These are phyloP conservation scores for Beauveria pseudobassiana DNA, from an alignment of 2,329 filamentous ascomycete species.

Conservation along the genomic window DNA sequence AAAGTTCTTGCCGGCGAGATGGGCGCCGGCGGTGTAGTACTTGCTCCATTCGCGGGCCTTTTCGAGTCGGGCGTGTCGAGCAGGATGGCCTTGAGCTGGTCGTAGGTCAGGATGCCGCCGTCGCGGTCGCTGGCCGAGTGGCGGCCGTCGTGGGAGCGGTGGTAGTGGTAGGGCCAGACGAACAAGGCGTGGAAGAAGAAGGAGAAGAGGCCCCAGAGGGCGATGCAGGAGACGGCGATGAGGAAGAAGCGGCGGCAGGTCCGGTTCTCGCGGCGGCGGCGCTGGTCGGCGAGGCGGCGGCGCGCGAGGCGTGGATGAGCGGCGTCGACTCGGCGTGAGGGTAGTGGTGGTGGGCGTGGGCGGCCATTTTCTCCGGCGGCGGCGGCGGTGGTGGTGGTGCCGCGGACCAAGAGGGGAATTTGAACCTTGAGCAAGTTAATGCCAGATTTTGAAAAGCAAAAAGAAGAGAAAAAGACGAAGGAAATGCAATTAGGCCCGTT, in stretches of 20 bases:
- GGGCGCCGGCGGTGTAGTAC: constrained; percentile 71
- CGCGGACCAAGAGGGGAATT: background rate
- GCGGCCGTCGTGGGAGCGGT: constrained; percentile 24
- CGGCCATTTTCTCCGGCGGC: constrained; percentile 21
- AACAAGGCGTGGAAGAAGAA: constrained; percentile 43
- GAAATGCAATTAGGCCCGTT: background rate
- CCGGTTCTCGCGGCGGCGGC: constrained; percentile 50
- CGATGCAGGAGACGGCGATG: constrained; percentile 47
- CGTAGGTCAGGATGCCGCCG: constrained; percentile 27
- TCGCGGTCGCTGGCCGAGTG: constrained; percentile 21
- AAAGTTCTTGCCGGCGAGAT: constrained; percentile 70
- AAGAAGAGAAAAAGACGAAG: background rate
- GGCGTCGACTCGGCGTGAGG: constrained; percentile 51
- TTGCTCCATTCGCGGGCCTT: constrained; percentile 63
- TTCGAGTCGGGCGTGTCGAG: constrained; percentile 49
- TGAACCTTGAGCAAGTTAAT: constrained; percentile 9
- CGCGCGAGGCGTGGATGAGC: constrained; percentile 55
- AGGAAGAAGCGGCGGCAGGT: constrained; percentile 60
- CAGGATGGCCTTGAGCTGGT: constrained; percentile 49
- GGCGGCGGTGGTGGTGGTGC: background rate
- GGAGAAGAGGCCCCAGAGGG: constrained; percentile 42
- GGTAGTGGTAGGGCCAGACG: constrained; percentile 27
- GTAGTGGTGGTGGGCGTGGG: background rate
- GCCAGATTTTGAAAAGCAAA: background rate
- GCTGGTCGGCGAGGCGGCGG: constrained; percentile 35